Evolutionary conservation across 352 stramenopile genomes (phyloP), one percentile per base, ranked within the genome.

Genomic region (Pythium apleroticum): DNA sequence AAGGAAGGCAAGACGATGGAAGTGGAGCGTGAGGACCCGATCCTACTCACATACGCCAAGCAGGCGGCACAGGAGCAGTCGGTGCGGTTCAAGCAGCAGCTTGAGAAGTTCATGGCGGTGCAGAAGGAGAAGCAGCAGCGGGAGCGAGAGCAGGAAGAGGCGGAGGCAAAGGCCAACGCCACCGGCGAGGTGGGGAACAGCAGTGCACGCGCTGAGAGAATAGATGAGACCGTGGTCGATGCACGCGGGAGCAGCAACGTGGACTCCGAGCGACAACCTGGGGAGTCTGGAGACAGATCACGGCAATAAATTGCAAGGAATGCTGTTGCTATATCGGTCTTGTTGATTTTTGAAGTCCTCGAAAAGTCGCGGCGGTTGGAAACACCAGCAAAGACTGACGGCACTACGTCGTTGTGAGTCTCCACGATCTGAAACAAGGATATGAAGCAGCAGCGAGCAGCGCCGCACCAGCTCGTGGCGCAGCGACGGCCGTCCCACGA

Each of bases 61-160:
- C 80, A 93, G 64, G 81, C 82, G 12, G 81, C 83, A 22, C 76
- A 91, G 31, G 81, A 93, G 30, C 85, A 94, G 58, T 91, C 87
- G 60, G 80, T 80, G 43, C 65, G 84, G 24, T 39, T 95, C 6
- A 78, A 89, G 54, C 72, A 90, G 50, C 81, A 93, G 57, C 71
- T 93, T 27, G 83, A 88, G 46, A 73, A 81, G 57, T 77, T 91
- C 35, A 69, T 94, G 54, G 78, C 80, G 10, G 57, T 75, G 11
- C 84, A 93, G 58, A 76, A 81, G 22, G 71, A 56, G 53, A 89
- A 90, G 31, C 75, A 89, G 54, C 68, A 71, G n/a, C 71, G 68
- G 19, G 61, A 74, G 27, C 71, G 69, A 25, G 20, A 45, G 48
- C 35, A 11, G 43, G 20, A 49, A 58, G 59, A 19, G 67, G 45